phyloP scores from a whole-genome alignment of 768 basidiomycete genomes.

The Rhodotorula taiwanensis region DNA sequence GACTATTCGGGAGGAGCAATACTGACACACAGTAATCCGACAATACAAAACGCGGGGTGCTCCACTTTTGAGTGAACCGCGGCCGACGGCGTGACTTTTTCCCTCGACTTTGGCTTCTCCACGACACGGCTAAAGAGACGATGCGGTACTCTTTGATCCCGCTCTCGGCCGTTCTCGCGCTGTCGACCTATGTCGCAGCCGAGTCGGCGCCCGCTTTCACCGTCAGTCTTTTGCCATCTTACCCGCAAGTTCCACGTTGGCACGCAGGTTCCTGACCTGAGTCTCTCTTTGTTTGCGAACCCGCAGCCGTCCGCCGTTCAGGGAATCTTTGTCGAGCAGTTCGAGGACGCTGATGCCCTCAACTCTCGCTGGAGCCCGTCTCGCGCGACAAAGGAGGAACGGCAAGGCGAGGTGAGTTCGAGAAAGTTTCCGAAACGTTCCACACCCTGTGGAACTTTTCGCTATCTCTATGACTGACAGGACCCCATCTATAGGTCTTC shows the following conservation, averaged over 20 bases:
- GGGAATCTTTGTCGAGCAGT: constrained; percentile 78
- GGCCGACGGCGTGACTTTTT: too few species aligned
- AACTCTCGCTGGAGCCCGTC: constrained; percentile 89
- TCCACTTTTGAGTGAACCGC: background rate
- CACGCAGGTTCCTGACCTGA: too few species aligned
- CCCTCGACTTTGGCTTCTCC: background rate
- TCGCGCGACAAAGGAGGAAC: constrained; percentile 95
- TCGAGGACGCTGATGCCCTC: constrained; percentile 71
- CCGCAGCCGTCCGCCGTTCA: constrained; percentile 27
- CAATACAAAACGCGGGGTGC: too few species aligned
- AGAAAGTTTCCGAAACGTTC: constrained; percentile 5
- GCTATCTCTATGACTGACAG: too few species aligned
- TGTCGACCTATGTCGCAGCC: constrained; percentile 8
- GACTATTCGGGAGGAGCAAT: too few species aligned
- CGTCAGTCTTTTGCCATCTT: constrained; percentile 17
- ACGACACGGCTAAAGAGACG: background rate
- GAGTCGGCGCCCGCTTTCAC: constrained; percentile 28
- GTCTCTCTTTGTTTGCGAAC: too few species aligned
- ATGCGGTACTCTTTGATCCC: constrained; percentile 32
- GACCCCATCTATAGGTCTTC: constrained; percentile 48
- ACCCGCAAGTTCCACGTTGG: background rate
- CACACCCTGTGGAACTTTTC: background rate
- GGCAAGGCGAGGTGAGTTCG: constrained; percentile 67
- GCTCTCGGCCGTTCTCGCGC: constrained; percentile 13
- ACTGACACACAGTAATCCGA: too few species aligned